These are phyloP conservation scores for Berberis vulgaris DNA, from an alignment of 164 flowering plant species.

Conservation along the genomic window DNA sequence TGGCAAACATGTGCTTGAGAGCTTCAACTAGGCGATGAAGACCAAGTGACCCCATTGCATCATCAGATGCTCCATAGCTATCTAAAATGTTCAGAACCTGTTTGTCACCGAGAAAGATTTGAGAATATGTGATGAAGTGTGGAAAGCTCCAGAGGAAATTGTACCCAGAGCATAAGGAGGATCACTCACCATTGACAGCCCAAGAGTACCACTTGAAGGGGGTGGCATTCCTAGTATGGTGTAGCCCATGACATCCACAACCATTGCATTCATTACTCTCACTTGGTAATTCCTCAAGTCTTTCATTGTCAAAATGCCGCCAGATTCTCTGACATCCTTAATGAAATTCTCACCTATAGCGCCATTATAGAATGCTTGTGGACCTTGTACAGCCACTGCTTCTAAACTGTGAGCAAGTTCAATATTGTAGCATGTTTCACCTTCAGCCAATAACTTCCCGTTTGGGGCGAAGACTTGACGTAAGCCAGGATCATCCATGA, in stretches of 20 bases:
- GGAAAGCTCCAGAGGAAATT: background rate
- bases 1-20: slow-evolving; percentile 78
- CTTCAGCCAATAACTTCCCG: slow-evolving; percentile 50
- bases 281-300: slow-evolving; percentile 74
- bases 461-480: slow-evolving; percentile 59
- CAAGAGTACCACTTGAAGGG: slow-evolving; percentile 94
- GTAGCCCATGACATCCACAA: slow-evolving; percentile 59
- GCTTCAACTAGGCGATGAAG: slow-evolving; percentile 83
- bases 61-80: slow-evolving; percentile 48
- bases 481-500: slow-evolving; percentile 64
- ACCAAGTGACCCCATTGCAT: slow-evolving; percentile 52
- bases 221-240: slow-evolving; percentile 87
- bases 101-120: background rate
- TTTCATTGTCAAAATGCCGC: slow-evolving; percentile 91
- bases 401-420: slow-evolving; percentile 63
- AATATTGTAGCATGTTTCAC: slow-evolving; percentile 66
- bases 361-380: slow-evolving; percentile 71
- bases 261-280: slow-evolving; percentile 47
- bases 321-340: slow-evolving; percentile 62
- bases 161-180: background rate
- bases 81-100: slow-evolving; percentile 76
- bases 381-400: slow-evolving; percentile 68
- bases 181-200: slow-evolving; percentile 57
- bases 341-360: slow-evolving; percentile 61
- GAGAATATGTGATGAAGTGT: background rate